These are phyloP conservation scores for Aspergillus taichungensis DNA, from an alignment of 495 filamentous ascomycete genomes.

Conservation along the genomic window DNA sequence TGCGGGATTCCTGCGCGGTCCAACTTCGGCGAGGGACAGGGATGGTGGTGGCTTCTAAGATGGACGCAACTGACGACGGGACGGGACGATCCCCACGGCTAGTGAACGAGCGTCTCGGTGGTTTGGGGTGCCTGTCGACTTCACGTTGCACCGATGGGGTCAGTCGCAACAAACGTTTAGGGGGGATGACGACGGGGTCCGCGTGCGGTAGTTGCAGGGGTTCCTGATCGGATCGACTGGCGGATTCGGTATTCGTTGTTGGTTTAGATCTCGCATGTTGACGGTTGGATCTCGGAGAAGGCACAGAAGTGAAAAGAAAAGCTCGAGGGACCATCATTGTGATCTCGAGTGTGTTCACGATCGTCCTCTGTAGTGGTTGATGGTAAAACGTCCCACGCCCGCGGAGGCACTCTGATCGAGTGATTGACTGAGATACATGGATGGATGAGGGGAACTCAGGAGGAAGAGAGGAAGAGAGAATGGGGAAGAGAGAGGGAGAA, in stretches of 20 bases:
- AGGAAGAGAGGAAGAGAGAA: neutral
- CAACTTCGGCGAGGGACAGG: conserved; percentile 30
- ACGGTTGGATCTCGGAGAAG: conserved; percentile 15
- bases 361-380: conserved; percentile 1
- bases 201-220: conserved; percentile 13
- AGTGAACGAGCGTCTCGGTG: conserved; percentile 15
- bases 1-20: conserved; percentile 24
- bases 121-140: conserved; percentile 2
- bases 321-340: conserved; percentile 42
- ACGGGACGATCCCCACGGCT: conserved; percentile 23
- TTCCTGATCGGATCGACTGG: conserved; percentile 1
- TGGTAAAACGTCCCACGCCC: conserved; percentile 19
- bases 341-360: neutral
- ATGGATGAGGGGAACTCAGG: conserved; percentile 9
- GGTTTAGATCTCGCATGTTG: conserved; percentile 11
- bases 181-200: conserved; percentile 36
- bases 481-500: conserved; percentile 4
- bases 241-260: neutral
- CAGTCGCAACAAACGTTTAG: conserved; percentile 24
- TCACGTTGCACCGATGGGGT: conserved; percentile 6
- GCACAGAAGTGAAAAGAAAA: conserved; percentile 31
- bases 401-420: conserved; percentile 43
- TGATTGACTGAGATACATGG: conserved; percentile 40
- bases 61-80: conserved; percentile 30
- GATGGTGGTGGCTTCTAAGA: conserved; percentile 38